These are phyloP conservation scores for Bipolaris zeicola DNA, from an alignment of 2,329 filamentous ascomycete species.

Conservation along the genomic window DNA sequence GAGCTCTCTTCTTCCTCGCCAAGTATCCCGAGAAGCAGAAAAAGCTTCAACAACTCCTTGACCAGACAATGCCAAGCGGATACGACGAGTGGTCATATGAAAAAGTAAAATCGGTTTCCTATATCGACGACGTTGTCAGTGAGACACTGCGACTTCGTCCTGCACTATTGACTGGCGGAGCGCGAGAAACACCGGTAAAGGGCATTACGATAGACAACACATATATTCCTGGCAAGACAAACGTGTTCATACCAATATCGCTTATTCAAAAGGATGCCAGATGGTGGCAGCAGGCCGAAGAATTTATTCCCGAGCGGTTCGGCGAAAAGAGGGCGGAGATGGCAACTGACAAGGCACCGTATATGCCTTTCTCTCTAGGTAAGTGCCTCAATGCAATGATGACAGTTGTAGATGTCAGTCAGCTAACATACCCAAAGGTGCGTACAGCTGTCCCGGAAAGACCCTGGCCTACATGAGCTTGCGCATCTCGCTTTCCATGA, in stretches of 20 bases:
- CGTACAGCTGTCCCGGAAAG: slow-evolving; percentile 25
- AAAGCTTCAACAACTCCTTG: slow-evolving; percentile 42
- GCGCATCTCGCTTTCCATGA: slow-evolving; percentile 18
- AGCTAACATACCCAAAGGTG: slow-evolving; percentile 20
- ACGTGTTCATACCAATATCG: slow-evolving; percentile 15
- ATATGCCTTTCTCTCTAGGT: slow-evolving; percentile 24
- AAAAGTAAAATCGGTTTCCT: slow-evolving; percentile 32
- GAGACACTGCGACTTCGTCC: slow-evolving; percentile 51
- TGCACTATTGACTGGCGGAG: slow-evolving; percentile 42
- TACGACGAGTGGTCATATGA: slow-evolving; percentile 38
- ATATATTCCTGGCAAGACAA: slow-evolving; percentile 20
- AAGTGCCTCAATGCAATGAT: neutral
- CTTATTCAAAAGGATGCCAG: slow-evolving; percentile 19
- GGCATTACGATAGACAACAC: slow-evolving; percentile 34
- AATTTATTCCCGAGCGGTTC: slow-evolving; percentile 27
- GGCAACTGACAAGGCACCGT: slow-evolving; percentile 25
- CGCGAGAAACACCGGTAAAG: slow-evolving; percentile 47
- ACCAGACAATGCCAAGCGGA: slow-evolving; percentile 34
- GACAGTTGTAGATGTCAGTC: neutral
- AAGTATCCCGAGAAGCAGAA: slow-evolving; percentile 34
- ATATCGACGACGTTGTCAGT: slow-evolving; percentile 41
- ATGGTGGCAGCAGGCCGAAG: slow-evolving; percentile 19
- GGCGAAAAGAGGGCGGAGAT: slow-evolving; percentile 22
- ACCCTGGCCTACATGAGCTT: slow-evolving; percentile 24
- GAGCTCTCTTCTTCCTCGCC: slow-evolving; percentile 42